Conservation (phyloP, 1,284 basidiomycete species). For the Caloboletus firmus region DNA sequence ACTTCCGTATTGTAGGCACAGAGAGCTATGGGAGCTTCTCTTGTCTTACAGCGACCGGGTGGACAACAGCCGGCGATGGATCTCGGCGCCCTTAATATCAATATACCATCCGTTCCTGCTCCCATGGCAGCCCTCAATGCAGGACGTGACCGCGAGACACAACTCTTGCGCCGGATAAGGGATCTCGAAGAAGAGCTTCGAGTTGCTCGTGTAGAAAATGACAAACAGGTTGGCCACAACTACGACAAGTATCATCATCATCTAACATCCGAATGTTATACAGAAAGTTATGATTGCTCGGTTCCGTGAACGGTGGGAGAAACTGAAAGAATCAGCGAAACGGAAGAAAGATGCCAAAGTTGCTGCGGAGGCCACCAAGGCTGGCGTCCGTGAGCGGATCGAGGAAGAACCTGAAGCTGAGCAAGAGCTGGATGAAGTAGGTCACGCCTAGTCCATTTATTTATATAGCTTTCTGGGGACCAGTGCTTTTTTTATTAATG, state of each 20-base stretch:
- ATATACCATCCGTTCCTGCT: constrained; percentile 47
- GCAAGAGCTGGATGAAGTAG: constrained; percentile 43
- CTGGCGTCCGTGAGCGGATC: constrained; percentile 60
- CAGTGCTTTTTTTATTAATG: constrained; percentile 5
- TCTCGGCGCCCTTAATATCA: constrained; percentile 54
- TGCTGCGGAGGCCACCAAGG: constrained; percentile 48
- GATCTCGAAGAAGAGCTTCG: constrained; percentile 76
- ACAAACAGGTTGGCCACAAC: constrained; percentile 65
- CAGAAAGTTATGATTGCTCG: constrained; percentile 82
- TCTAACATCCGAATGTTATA: constrained; percentile 19
- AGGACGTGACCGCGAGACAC: constrained; percentile 61
- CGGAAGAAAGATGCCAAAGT: constrained; percentile 83
- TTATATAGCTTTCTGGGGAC: not conserved
- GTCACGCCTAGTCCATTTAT: constrained; percentile 7
- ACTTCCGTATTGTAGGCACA: constrained; percentile 54
- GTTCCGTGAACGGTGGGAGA: constrained; percentile 86
- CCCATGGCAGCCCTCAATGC: constrained; percentile 51
- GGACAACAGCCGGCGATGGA: constrained; percentile 43
- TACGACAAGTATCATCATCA: constrained; percentile 1
- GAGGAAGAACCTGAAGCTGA: constrained; percentile 78
- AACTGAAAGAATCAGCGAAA: constrained; percentile 81
- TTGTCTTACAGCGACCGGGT: constrained; percentile 48
- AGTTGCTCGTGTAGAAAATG: constrained; percentile 65
- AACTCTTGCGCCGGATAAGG: constrained; percentile 56
- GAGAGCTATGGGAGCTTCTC: constrained; percentile 69